Base-by-base conservation (phyloP, 2,329 filamentous ascomycete species). In the Apiospora marii region DNA sequence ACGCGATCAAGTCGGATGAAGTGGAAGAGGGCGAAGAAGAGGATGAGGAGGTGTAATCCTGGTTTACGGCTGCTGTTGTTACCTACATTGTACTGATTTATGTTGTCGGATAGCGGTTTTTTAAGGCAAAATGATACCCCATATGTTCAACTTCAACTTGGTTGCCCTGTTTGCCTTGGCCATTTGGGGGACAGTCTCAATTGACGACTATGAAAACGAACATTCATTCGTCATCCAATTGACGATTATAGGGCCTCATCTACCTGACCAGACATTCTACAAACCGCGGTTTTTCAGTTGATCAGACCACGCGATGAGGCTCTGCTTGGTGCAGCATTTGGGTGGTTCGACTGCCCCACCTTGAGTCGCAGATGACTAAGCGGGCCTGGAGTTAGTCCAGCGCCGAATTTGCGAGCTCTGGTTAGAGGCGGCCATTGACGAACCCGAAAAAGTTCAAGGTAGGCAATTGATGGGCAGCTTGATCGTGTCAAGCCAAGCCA, bases 1-100 rank as follows among this genome's bases (percentile, higher is more conserved):
- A 92, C 81, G 90, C 89, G 16, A 82, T 87, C 68, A 87, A 85
- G 77, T 74, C 77, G 41, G 81, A 80, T 4, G 80, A 80, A 72
- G 79, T 73, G 14, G 78, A 76, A 7, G 81, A 82, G 19, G 82
- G 81, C 14, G 84, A 84, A 16, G 68, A 69, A 19, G 27, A 69
- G 16, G 68, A 53, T 19, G 68, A 51, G 24, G 68, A 49, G 19
- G 67, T 48, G 27, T 14, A 49, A 51, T 41, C n/a, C 24, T 24
- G 51, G 34, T 13, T 64, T 41, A 19, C 58, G 2, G 19, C 22
- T 64, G 8, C 30, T 8, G 53, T 34, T 37, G 16, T 10, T n/a
- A 22, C 34, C 12, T 41, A 12, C 34, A 4, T 41, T 37, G 46
- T 51, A 41, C 58, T 64, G 19, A 19, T 34, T 41, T 37, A 19